phyloP scores from a whole-genome alignment of 2,329 filamentous ascomycete species.

The Cladosporium sp. region DNA sequence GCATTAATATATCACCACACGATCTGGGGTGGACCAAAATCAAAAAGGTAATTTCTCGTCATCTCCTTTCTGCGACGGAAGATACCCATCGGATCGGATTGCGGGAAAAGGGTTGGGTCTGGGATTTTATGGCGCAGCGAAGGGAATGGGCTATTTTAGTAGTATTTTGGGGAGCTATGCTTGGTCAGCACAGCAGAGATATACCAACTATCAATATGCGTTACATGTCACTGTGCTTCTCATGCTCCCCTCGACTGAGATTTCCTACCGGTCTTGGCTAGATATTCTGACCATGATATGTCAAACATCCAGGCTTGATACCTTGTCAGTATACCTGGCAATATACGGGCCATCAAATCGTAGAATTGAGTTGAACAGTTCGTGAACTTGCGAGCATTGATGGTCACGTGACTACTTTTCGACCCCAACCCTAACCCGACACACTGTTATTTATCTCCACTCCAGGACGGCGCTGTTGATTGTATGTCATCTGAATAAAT shows the following conservation, averaged over 20 bases:
- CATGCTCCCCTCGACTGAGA: neutral
- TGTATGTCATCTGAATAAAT: neutral
- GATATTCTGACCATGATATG: neutral
- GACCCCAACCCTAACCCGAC: neutral
- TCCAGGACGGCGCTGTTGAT: neutral
- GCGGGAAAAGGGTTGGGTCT: neutral
- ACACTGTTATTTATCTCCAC: neutral
- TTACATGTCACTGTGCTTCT: neutral
- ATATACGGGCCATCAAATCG: neutral
- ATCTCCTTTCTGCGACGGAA: conserved; percentile 8
- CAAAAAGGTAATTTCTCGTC: conserved; percentile 14
- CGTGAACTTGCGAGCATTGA: neutral
- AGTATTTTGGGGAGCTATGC: neutral
- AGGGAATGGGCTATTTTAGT: neutral
- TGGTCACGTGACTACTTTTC: too few species aligned
- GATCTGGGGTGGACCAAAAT: neutral
- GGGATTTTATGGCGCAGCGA: neutral
- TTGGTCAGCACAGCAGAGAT: neutral
- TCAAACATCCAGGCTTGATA: neutral
- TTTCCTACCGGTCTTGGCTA: neutral
- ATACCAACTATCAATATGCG: neutral
- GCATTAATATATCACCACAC: neutral
- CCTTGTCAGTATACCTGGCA: neutral
- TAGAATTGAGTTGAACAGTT: neutral
- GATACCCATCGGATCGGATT: neutral